phyloP scores from a whole-genome alignment of 2,329 filamentous ascomycete genomes.

The Trichoderma sp. region DNA sequence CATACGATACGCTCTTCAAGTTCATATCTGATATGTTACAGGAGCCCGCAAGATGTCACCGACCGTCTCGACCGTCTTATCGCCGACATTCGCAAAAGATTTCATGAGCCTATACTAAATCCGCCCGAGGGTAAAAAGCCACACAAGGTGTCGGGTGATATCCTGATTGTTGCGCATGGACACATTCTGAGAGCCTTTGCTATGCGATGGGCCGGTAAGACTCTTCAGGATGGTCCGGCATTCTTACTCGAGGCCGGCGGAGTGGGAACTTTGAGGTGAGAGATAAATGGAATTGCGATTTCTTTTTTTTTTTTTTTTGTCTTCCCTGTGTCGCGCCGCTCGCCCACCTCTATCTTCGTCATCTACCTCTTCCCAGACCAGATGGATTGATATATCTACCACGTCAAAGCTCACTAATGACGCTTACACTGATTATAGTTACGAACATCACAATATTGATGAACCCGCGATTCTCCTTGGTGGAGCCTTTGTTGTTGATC shows the following conservation, averaged over 20 bases:
- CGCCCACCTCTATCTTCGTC: neutral
- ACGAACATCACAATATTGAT: slow-evolving; percentile 74
- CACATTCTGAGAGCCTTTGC: slow-evolving; percentile 87
- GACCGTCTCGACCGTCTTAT: slow-evolving; percentile 74
- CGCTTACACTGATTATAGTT: slow-evolving; percentile 46
- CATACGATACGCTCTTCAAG: neutral
- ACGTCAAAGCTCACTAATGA: neutral
- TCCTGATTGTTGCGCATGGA: slow-evolving; percentile 77
- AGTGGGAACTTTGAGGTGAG: slow-evolving; percentile 71
- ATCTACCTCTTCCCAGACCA: neutral
- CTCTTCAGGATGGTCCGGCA: slow-evolving; percentile 70
- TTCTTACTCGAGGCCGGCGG: slow-evolving; percentile 89
- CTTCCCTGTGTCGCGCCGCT: too few species aligned
- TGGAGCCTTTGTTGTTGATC: slow-evolving; percentile 61
- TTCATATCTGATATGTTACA: slow-evolving; percentile 30
- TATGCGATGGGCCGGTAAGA: slow-evolving; percentile 77
- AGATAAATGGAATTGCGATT: neutral
- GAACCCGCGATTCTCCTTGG: slow-evolving; percentile 80
- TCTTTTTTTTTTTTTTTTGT: neutral
- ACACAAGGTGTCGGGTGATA: slow-evolving; percentile 31
- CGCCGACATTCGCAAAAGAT: slow-evolving; percentile 65
- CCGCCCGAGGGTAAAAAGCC: slow-evolving; percentile 38
- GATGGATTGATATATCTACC: neutral
- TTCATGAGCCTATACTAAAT: slow-evolving; percentile 62
- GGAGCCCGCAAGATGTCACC: slow-evolving; percentile 70